Evolutionary conservation across 75 land plant genomes (phyloP).

Genomic region (Ceratopteris richardii): DNA sequence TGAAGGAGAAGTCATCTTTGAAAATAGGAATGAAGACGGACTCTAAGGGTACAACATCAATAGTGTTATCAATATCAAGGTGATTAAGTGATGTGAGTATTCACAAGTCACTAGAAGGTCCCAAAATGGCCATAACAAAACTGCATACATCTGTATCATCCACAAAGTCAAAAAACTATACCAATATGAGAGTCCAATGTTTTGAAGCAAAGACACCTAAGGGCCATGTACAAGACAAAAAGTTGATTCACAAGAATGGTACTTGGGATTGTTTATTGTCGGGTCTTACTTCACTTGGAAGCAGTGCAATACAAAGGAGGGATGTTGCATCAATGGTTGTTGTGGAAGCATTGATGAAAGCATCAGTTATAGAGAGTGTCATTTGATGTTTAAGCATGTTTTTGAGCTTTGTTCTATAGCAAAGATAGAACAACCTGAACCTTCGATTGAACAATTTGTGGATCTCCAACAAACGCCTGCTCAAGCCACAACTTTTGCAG

Average conservation of each 20-base stretch:
- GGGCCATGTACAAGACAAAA: conserved; percentile 8
- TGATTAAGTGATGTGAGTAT: conserved; percentile 35
- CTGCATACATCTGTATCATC: no score
- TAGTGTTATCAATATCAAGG: no score
- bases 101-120: neutral
- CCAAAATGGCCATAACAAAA: no score
- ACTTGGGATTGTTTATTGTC: conserved; percentile 64
- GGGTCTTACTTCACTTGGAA: conserved; percentile 50
- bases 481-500: no score
- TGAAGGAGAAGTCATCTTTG: conserved; percentile 26
- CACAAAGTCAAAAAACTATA: no score
- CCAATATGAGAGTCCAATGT: no score
- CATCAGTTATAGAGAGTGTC: conserved; percentile 49
- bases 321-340: conserved; percentile 64
- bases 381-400: conserved; percentile 54
- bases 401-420: neutral
- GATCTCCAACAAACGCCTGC: no score
- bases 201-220: no score
- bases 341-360: conserved; percentile 76
- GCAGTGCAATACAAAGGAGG: conserved; percentile 67
- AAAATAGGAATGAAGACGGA: conserved; percentile 9
- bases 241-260: conserved; percentile 27
- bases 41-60: no score
- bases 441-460: no score
- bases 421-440: no score